Evolutionary conservation across 1,284 basidiomycete genomes (phyloP).

Genomic region (Ganoderma leucocontextum): DNA sequence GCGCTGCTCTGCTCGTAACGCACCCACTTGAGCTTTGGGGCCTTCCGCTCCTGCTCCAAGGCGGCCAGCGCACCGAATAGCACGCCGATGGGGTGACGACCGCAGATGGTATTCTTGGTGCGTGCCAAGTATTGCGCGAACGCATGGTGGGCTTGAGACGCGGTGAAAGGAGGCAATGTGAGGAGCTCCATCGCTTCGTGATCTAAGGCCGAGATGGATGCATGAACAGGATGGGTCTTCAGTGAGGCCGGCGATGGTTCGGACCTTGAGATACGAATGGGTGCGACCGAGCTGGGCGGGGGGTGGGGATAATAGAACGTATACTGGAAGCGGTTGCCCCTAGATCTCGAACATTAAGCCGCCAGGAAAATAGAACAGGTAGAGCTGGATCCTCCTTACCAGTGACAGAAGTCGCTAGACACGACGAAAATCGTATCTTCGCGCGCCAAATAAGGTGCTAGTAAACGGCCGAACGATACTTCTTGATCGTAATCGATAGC

Average conservation of each 20-base stretch:
- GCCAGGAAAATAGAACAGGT: not conserved
- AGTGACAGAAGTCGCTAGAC: constrained; percentile 98
- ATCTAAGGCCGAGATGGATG: constrained; percentile 81
- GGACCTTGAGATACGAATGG: constrained; percentile 59
- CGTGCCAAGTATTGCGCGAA: constrained; percentile 81
- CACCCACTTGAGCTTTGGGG: constrained; percentile 75
- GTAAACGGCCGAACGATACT: constrained; percentile 67
- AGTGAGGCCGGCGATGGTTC: constrained; percentile 49
- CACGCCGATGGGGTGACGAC: constrained; percentile 94
- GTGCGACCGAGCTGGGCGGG: constrained; percentile 57
- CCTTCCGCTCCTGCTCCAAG: constrained; percentile 60
- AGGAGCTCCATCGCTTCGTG: constrained; percentile 82
- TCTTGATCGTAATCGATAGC: constrained; percentile 74
- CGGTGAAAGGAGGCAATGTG: constrained; percentile 62
- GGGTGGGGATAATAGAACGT: constrained; percentile 88
- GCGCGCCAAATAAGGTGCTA: constrained; percentile 83
- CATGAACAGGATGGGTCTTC: constrained; percentile 63
- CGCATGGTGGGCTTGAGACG: constrained; percentile 60
- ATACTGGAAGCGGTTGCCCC: constrained; percentile 91
- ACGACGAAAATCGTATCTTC: constrained; percentile 89
- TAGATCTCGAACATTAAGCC: constrained; percentile 41
- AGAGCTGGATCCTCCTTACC: constrained; percentile 57
- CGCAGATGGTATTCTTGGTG: constrained; percentile 98
- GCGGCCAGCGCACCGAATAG: constrained; percentile 79
- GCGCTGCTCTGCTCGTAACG: constrained; percentile 92